Evolutionary conservation across 805 yeast genomes (phyloP).

Genomic region (Ogataea ramenticola): DNA sequence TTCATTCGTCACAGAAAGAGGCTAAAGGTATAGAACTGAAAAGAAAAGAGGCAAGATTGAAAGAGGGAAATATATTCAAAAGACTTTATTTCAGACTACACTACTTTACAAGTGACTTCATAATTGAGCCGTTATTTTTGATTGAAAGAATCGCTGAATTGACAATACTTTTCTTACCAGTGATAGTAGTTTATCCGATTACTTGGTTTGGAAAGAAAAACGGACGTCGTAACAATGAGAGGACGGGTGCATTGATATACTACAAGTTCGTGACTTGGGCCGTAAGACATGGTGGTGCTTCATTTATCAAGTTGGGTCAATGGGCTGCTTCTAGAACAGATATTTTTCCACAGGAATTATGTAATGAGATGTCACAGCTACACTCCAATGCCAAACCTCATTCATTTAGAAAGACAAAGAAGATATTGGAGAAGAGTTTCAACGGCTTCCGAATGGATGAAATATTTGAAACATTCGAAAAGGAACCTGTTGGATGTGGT

Average conservation of each 20-base stretch:
- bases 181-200: slow-evolving; percentile 59
- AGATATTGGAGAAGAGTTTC: slow-evolving; percentile 53
- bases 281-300: slow-evolving; percentile 86
- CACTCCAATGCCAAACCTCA: slow-evolving; percentile 85
- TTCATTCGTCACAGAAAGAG: slow-evolving; percentile 52
- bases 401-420: slow-evolving; percentile 50
- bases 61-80: slow-evolving; percentile 7
- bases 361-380: slow-evolving; percentile 65
- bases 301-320: slow-evolving; percentile 88
- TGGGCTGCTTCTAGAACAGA: slow-evolving; percentile 99
- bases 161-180: slow-evolving; percentile 60
- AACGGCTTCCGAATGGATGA: slow-evolving; percentile 50
- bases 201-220: slow-evolving; percentile 42
- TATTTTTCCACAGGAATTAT: slow-evolving; percentile 72
- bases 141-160: slow-evolving; percentile 64
- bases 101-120: slow-evolving; percentile 42
- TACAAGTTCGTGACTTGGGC: slow-evolving; percentile 53
- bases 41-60: slow-evolving; percentile 24
- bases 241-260: slow-evolving; percentile 68
- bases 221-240: slow-evolving; percentile 26
- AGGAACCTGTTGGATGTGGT: slow-evolving; percentile 87
- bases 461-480: slow-evolving; percentile 71
- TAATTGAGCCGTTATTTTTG: slow-evolving; percentile 66
- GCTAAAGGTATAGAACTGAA: slow-evolving; percentile 29
- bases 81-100: slow-evolving; percentile 32